Conservation (phyloP, 1,139 yeast genomes). For the Scheffersomyces parashehatae region DNA sequence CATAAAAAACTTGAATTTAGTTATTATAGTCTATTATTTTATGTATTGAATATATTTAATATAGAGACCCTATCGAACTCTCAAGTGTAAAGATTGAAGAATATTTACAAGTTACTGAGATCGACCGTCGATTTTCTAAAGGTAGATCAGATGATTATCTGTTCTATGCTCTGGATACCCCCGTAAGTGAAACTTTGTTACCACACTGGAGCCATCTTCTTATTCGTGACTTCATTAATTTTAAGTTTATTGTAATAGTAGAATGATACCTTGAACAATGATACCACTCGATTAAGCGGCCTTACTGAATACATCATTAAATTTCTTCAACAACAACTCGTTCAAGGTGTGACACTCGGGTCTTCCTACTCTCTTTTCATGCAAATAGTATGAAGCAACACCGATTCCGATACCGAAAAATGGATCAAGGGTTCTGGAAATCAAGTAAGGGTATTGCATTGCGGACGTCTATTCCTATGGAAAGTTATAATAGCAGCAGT, state of each 20-base stretch:
- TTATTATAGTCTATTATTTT: neutral
- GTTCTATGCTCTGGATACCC: too few relatives aligned
- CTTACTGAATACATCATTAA: conserved; percentile 4
- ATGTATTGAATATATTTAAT: neutral
- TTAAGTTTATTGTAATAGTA: too few relatives aligned
- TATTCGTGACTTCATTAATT: too few relatives aligned
- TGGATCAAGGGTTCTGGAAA: conserved; percentile 52
- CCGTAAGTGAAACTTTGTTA: too few relatives aligned
- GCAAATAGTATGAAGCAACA: conserved; percentile 56
- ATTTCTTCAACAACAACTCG: conserved; percentile 43
- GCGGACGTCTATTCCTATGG: too few relatives aligned
- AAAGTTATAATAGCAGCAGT: too few relatives aligned
- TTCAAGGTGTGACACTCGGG: conserved; percentile 57
- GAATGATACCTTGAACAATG: too few relatives aligned
- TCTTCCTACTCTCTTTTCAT: conserved; percentile 57
- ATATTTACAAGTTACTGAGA: neutral
- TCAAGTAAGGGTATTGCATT: conserved; percentile 42
- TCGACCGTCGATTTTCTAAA: too few relatives aligned
- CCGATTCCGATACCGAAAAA: conserved; percentile 61
- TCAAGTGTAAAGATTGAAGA: neutral
- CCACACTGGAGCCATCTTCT: too few relatives aligned
- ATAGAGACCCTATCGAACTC: neutral
- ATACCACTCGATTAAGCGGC: neutral
- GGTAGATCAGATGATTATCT: too few relatives aligned
- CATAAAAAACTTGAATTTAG: neutral